Conservation (phyloP, 495 filamentous ascomycete genomes). For the Trichoderma virens region DNA sequence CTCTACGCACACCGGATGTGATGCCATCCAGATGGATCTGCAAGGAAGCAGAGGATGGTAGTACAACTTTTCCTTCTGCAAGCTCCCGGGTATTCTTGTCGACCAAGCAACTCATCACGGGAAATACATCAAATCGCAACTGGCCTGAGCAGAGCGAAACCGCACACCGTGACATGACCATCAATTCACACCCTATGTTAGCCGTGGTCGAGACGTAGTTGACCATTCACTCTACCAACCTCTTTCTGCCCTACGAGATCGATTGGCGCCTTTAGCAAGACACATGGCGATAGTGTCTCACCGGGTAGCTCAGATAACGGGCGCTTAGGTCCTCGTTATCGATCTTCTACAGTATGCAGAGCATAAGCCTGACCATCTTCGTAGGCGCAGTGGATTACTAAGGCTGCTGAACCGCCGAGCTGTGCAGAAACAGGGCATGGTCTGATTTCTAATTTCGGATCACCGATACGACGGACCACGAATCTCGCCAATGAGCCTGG, state of each 20-base stretch:
- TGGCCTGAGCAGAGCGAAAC: background rate
- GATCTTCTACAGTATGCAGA: background rate
- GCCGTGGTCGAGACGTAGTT: background rate
- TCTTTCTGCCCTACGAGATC: background rate
- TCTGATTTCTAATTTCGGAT: constrained; percentile 5
- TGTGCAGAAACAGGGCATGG: background rate
- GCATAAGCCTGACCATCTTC: background rate
- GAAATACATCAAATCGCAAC: background rate
- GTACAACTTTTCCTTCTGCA: background rate
- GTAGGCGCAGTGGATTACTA: background rate
- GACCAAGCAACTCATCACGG: background rate
- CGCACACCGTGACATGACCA: background rate
- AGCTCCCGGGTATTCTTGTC: background rate
- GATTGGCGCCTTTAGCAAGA: background rate
- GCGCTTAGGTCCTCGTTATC: background rate
- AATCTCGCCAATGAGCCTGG: background rate
- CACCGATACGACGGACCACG: background rate
- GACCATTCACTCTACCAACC: background rate
- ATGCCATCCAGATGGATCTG: too few relatives aligned
- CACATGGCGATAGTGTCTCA: background rate
- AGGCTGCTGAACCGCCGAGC: background rate
- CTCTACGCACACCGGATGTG: too few relatives aligned
- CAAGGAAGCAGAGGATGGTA: too few relatives aligned
- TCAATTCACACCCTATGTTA: background rate
- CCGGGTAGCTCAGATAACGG: background rate